Conservation (phyloP, 176 grass and related monocot genomes). For the Bonia amplexicaulis region DNA sequence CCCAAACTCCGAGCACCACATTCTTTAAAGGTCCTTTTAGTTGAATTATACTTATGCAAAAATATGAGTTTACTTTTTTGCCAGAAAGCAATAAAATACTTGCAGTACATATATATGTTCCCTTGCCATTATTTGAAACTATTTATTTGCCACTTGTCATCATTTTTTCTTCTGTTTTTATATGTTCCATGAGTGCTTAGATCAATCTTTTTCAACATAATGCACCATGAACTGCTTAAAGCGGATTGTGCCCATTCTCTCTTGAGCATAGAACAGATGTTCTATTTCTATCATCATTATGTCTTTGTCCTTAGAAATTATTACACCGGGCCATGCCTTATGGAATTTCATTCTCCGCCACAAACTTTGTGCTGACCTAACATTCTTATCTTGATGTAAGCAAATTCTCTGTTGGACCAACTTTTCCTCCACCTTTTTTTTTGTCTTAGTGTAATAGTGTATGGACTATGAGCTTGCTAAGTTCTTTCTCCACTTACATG, state of each 20-base stretch:
- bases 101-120: neutral
- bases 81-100: neutral
- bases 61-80: neutral
- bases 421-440: neutral
- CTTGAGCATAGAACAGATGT: neutral
- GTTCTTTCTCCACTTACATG: neutral
- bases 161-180: neutral
- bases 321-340: neutral
- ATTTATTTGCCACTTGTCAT: neutral
- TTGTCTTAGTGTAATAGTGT: neutral
- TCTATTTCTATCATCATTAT: neutral
- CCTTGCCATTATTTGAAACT: neutral
- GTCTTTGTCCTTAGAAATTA: neutral
- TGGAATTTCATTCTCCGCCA: neutral
- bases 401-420: neutral
- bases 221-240: neutral
- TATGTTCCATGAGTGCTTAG: neutral
- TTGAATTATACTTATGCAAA: conserved; percentile 5
- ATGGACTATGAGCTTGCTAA: neutral
- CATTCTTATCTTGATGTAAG: neutral
- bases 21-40: conserved; percentile 69
- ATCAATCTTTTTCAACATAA: neutral
- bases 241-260: neutral
- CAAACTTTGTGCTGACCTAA: neutral
- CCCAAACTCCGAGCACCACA: conserved; percentile 63